Evolutionary conservation across 176 grass and related monocot genomes (phyloP).

Genomic region (Puccinellia tenuiflora): DNA sequence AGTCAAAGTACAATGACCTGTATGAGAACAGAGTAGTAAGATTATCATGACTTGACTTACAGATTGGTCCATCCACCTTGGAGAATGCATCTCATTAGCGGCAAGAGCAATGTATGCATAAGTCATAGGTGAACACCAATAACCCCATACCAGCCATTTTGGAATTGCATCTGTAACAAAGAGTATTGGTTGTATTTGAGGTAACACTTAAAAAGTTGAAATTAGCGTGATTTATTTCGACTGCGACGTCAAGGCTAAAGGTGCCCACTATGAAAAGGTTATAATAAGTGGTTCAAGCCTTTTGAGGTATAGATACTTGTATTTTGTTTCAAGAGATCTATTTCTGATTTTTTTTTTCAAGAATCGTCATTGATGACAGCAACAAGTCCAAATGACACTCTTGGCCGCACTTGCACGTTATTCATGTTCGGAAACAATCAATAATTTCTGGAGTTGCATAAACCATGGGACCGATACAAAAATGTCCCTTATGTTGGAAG

Average conservation of each 20-base stretch:
- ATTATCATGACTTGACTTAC: slow-evolving; percentile 42
- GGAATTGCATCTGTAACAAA: slow-evolving; percentile 59
- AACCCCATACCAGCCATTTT: slow-evolving; percentile 94
- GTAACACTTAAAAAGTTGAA: neutral
- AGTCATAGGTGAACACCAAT: slow-evolving; percentile 80
- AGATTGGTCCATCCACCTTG: slow-evolving; percentile 77
- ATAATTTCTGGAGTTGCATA: neutral
- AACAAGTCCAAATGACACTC: neutral
- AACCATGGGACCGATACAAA: neutral
- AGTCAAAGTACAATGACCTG: slow-evolving; percentile 23
- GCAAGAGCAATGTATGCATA: slow-evolving; percentile 76
- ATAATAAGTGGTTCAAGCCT: neutral
- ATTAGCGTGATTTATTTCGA: neutral
- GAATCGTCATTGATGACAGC: neutral
- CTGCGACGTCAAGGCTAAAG: neutral
- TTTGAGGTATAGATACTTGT: neutral
- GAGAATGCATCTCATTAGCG: slow-evolving; percentile 81
- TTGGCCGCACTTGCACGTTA: neutral
- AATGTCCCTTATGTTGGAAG: neutral
- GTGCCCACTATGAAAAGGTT: neutral
- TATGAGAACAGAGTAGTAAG: neutral
- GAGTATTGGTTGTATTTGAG: neutral
- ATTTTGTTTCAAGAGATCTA: neutral
- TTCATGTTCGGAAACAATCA: neutral
- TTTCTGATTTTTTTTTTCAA: neutral